A percentile compares a stretch with the other conserved stretches of the same genome.
These are phyloP conservation scores for Globisporangium solare DNA, from an alignment of 352 stramenopile genomes.

Conservation along the genomic window DNA sequence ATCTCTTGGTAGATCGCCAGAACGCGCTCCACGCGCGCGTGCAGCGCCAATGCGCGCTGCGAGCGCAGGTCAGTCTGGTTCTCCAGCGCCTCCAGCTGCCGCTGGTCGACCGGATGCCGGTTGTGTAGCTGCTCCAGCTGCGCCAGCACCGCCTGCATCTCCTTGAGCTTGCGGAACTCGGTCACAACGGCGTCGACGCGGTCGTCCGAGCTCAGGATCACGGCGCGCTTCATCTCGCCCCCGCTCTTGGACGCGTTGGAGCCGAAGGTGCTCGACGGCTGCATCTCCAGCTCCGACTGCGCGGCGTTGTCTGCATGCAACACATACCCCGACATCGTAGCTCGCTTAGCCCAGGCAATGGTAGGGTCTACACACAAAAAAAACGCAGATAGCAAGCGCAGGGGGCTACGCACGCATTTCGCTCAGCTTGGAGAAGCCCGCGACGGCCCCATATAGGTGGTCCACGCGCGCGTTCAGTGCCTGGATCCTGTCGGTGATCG, in stretches of 20 bases:
- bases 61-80: slow-evolving; percentile 22
- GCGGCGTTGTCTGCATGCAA: slow-evolving; percentile 25
- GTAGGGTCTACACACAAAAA: too few species aligned
- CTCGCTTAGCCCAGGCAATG: too few species aligned
- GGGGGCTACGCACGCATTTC: slow-evolving; percentile 34
- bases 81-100: slow-evolving; percentile 31
- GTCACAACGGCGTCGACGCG: slow-evolving; percentile 28
- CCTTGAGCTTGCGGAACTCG: slow-evolving; percentile 41
- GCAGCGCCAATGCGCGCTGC: slow-evolving; percentile 40
- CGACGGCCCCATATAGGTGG: slow-evolving; percentile 24
- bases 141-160: slow-evolving; percentile 39
- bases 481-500: slow-evolving; percentile 19
- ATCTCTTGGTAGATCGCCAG: slow-evolving; percentile 60
- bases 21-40: slow-evolving; percentile 44
- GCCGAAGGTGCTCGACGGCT: slow-evolving; percentile 20
- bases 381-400: too few species aligned
- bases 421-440: slow-evolving; percentile 35
- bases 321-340: background rate
- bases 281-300: slow-evolving; percentile 31
- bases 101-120: slow-evolving; percentile 14
- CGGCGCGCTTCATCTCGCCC: slow-evolving; percentile 55
- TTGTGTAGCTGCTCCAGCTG: slow-evolving; percentile 32
- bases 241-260: slow-evolving; percentile 16
- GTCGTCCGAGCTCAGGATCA: slow-evolving; percentile 52
- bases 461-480: slow-evolving; percentile 26